phyloP scores from a whole-genome alignment of 2,329 filamentous ascomycete genomes.

The Scolecobasidium constrictum region DNA sequence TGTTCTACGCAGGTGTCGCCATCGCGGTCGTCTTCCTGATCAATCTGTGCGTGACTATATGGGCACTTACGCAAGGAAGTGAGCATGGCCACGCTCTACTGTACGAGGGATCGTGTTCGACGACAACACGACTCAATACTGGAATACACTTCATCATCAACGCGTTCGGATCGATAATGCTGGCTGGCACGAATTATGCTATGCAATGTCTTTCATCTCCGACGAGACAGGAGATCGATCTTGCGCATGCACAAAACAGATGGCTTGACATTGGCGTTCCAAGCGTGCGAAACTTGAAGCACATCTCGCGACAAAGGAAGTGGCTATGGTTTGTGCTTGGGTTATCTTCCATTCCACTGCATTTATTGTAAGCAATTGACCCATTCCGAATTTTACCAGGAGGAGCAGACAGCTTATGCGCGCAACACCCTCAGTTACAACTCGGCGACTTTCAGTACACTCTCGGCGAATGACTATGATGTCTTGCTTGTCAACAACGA shows the following conservation, averaged over 20 bases:
- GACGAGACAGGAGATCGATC: slow-evolving; percentile 17
- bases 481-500: slow-evolving; percentile 11
- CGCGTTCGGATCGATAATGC: slow-evolving; percentile 14
- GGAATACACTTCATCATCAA: slow-evolving; percentile 16
- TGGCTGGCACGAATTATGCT: slow-evolving; percentile 16
- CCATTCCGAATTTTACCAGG: too few relatives aligned
- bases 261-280: slow-evolving; percentile 18
- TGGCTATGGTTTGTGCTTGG: slow-evolving; percentile 13
- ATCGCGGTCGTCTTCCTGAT: slow-evolving; percentile 1
- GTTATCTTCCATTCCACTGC: slow-evolving; percentile 15
- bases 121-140: slow-evolving; percentile 8
- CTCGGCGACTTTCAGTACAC: slow-evolving; percentile 16
- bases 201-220: slow-evolving; percentile 17
- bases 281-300: slow-evolving; percentile 13
- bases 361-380: slow-evolving; percentile 13
- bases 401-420: too few relatives aligned
- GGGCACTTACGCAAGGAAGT: not conserved
- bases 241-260: slow-evolving; percentile 12
- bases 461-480: not conserved
- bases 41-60: not conserved
- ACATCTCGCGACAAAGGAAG: slow-evolving; percentile 11
- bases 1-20: too few relatives aligned
- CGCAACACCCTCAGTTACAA: slow-evolving; percentile 18
- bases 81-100: slow-evolving; percentile 1
- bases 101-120: slow-evolving; percentile 8